Conservation (phyloP, 2,329 filamentous ascomycete species). For the Trichoderma koningii region DNA sequence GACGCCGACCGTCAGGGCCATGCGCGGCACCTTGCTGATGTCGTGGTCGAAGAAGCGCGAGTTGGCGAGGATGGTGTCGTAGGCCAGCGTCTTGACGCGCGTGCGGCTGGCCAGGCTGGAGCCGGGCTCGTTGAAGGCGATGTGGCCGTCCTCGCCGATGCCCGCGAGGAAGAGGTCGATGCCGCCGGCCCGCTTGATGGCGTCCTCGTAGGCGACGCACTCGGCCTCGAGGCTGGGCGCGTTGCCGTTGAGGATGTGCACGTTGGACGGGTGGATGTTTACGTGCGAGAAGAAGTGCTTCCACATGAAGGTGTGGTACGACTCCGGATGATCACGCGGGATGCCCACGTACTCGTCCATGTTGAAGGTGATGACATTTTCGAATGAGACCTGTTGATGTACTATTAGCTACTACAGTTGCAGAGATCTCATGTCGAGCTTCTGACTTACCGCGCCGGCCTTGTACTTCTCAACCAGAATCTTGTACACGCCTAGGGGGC, state of each 20-base stretch:
- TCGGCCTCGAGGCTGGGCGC: constrained; percentile 73
- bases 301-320: constrained; percentile 93
- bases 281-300: constrained; percentile 86
- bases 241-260: constrained; percentile 83
- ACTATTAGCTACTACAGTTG: constrained; percentile 5
- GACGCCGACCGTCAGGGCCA: constrained; percentile 83
- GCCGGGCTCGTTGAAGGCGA: constrained; percentile 88
- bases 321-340: constrained; percentile 78
- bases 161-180: constrained; percentile 86
- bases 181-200: constrained; percentile 72
- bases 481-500: constrained; percentile 75
- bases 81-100: constrained; percentile 82
- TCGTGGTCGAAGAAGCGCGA: constrained; percentile 81
- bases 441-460: constrained; percentile 61
- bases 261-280: constrained; percentile 77
- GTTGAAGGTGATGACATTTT: constrained; percentile 88
- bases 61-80: constrained; percentile 85
- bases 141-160: constrained; percentile 83
- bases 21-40: constrained; percentile 71
- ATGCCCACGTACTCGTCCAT: constrained; percentile 92
- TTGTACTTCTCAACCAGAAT: constrained; percentile 72
- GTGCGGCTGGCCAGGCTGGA: constrained; percentile 76
- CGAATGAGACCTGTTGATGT: constrained; percentile 68
- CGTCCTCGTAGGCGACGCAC: constrained; percentile 76
- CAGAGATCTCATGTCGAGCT: too few relatives aligned